Percentiles rank a stretch among this genome's conserved stretches.
phyloP scores from a whole-genome alignment of 257 asterid species.

The Forsythia suspensa region DNA sequence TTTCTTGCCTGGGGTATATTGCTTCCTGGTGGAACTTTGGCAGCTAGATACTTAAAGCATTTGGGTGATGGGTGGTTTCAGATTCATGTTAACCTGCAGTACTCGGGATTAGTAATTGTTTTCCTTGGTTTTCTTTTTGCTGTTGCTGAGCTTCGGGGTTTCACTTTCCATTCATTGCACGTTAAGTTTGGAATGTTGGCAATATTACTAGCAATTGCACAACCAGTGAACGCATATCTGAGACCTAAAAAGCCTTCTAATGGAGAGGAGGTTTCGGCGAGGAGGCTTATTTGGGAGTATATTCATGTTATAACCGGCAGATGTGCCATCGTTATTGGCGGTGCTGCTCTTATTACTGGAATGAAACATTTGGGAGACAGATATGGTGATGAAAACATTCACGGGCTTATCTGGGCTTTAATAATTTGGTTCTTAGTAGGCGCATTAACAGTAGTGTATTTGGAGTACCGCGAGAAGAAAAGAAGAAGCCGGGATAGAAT shows the following conservation, averaged over 20 bases:
- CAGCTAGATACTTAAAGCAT: constrained; percentile 91
- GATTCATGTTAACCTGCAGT: constrained; percentile 85
- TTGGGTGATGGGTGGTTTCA: constrained; percentile 89
- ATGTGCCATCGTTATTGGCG: constrained; percentile 67
- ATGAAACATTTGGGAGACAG: constrained; percentile 90
- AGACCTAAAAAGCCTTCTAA: constrained; percentile 73
- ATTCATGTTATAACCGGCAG: constrained; percentile 71
- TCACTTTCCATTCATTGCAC: constrained; percentile 61
- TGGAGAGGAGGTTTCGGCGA: constrained; percentile 53
- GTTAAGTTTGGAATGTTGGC: constrained; percentile 89
- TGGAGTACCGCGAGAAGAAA: constrained; percentile 69
- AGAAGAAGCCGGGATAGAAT: constrained; percentile 46
- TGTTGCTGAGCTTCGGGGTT: constrained; percentile 92
- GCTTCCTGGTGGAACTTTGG: constrained; percentile 82
- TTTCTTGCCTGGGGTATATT: constrained; percentile 97
- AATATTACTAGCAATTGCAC: constrained; percentile 65
- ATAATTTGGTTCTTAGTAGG: constrained; percentile 77
- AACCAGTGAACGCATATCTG: constrained; percentile 80
- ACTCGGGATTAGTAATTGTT: constrained; percentile 87
- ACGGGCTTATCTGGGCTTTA: constrained; percentile 82
- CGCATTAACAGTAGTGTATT: constrained; percentile 52
- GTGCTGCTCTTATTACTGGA: constrained; percentile 83
- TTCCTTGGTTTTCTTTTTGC: constrained; percentile 96
- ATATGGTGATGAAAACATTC: constrained; percentile 72
- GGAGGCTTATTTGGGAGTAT: constrained; percentile 73